phyloP scores from a whole-genome alignment of 164 flowering plant genomes.

The Cinnamomum micranthum region DNA sequence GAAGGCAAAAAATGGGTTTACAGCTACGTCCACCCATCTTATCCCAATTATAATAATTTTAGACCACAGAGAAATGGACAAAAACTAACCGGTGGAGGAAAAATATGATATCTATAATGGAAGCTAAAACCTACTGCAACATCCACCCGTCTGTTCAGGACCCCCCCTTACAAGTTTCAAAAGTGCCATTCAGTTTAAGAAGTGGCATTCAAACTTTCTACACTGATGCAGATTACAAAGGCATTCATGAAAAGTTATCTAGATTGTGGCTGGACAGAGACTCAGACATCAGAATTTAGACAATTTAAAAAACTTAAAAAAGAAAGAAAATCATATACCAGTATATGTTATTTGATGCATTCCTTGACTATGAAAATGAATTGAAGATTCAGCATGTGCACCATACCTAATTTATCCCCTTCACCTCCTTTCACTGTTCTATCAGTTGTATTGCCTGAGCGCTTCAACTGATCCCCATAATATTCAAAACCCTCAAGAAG shows the following conservation, averaged over 20 bases:
- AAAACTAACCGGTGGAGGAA: no score
- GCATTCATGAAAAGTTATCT: neutral
- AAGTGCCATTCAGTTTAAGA: neutral
- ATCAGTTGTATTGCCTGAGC: constrained; percentile 33
- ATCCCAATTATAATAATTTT: no score
- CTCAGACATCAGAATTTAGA: neutral
- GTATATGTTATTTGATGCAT: neutral
- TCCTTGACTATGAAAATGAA: constrained; percentile 1
- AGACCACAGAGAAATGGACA: no score
- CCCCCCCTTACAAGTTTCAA: no score
- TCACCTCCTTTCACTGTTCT: constrained; percentile 29
- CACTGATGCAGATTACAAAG: neutral
- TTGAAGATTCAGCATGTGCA: neutral
- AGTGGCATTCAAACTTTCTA: neutral
- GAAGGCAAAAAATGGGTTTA: no score
- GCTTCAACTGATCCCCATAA: constrained; percentile 52
- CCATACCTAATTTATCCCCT: constrained; percentile 48
- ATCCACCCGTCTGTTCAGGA: no score
- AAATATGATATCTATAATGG: no score
- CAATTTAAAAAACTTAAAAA: neutral
- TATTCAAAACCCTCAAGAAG: constrained; percentile 73
- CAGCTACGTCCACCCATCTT: no score
- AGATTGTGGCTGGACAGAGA: neutral
- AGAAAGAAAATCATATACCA: neutral
- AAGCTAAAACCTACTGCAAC: no score